phyloP scores from a whole-genome alignment of 2,329 filamentous ascomycete species.

The Trichoderma breve region DNA sequence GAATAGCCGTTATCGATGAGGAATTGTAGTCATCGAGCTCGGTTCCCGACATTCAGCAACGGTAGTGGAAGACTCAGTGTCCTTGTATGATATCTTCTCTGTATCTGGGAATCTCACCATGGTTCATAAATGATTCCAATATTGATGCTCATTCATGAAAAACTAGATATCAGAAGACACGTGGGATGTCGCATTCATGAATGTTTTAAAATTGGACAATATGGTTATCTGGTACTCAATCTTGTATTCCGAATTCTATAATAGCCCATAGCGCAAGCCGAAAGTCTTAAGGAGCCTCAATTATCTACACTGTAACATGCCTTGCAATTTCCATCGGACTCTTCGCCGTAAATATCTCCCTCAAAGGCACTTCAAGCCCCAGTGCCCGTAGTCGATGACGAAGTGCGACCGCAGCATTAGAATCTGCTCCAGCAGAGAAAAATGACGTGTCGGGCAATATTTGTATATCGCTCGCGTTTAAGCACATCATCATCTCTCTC shows the following conservation, averaged over 20 bases:
- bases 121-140: background rate
- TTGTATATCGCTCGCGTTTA: background rate
- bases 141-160: background rate
- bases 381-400: slow-evolving; percentile 2
- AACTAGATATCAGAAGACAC: background rate
- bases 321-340: background rate
- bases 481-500: background rate
- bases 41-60: background rate
- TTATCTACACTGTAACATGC: background rate
- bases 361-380: background rate
- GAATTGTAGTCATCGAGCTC: background rate
- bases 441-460: background rate
- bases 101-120: background rate
- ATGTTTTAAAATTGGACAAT: background rate
- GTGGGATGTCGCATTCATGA: background rate
- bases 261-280: background rate
- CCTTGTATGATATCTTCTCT: background rate
- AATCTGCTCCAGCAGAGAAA: slow-evolving; percentile 16
- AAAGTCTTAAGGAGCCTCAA: background rate
- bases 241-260: background rate
- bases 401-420: background rate
- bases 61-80: background rate
- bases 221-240: background rate
- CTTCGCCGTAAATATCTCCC: background rate
- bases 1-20: background rate